Evolutionary conservation across 208 protist genomes (phyloP).

Genomic region (Wallacemonas sp.): DNA sequence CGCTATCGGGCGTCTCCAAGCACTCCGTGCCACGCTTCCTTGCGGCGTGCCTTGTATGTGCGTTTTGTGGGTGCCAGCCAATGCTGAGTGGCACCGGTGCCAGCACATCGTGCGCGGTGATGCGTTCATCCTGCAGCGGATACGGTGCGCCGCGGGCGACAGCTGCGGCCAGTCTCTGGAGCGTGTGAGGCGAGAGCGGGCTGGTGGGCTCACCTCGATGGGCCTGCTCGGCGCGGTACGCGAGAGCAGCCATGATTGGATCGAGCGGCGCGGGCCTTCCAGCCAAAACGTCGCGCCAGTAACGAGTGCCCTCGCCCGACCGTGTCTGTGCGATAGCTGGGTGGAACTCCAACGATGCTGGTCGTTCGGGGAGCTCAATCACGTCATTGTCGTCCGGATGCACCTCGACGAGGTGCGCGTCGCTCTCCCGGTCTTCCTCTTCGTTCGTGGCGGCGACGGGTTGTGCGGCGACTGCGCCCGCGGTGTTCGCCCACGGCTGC

Average conservation of each 20-base stretch:
- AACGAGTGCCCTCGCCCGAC: background rate
- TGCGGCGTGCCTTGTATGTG: conserved; percentile 5
- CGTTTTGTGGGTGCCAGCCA: conserved; percentile 33
- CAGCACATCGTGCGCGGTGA: conserved; percentile 35
- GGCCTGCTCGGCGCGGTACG: conserved; percentile 25
- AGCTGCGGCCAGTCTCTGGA: conserved; percentile 22
- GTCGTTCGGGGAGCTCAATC: background rate
- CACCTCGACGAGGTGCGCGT: background rate
- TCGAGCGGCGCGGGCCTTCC: background rate
- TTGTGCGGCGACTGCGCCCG: too few species aligned
- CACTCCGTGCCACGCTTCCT: conserved; percentile 18
- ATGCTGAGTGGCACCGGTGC: conserved; percentile 33
- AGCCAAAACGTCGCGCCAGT: background rate
- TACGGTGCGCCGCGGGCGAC: conserved; percentile 9
- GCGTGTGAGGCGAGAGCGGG: conserved; percentile 32
- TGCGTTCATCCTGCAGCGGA: conserved; percentile 11
- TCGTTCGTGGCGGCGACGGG: too few species aligned
- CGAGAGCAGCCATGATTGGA: conserved; percentile 28
- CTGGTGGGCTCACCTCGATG: conserved; percentile 24
- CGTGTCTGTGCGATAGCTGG: background rate
- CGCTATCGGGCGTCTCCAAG: too few species aligned
- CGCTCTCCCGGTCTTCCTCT: background rate
- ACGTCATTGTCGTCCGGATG: background rate
- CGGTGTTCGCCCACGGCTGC: too few species aligned
- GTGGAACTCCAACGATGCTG: background rate